Percentiles rank a stretch among this genome's conserved stretches.
These are phyloP conservation scores for Ogataea pignaliae DNA, from an alignment of 805 yeast genomes.

Conservation along the genomic window DNA sequence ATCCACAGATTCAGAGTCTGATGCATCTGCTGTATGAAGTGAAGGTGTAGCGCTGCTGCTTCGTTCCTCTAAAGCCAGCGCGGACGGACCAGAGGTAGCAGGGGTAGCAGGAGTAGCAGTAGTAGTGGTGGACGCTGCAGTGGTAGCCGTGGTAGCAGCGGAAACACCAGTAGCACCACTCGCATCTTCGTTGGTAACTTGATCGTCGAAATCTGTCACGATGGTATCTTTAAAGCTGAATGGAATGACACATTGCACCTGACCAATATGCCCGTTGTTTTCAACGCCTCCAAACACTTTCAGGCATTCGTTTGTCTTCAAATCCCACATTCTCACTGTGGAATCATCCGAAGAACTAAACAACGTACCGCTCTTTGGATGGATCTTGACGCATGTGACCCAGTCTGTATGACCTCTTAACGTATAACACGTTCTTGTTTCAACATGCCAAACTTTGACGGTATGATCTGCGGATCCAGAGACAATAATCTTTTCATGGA, in stretches of 20 bases:
- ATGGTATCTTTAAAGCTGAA: constrained; percentile 62
- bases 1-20: constrained; percentile 23
- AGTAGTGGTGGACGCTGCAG: no score
- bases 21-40: constrained; percentile 12
- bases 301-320: constrained; percentile 72
- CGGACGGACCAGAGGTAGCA: no score
- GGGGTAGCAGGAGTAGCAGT: no score
- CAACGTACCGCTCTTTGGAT: constrained; percentile 69
- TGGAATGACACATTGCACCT: constrained; percentile 89
- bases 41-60: no score
- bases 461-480: constrained; percentile 92
- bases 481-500: constrained; percentile 73
- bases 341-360: constrained; percentile 90
- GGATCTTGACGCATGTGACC: constrained; percentile 87
- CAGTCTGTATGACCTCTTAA: constrained; percentile 90
- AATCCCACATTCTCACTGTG: constrained; percentile 93
- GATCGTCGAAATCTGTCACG: constrained; percentile 28
- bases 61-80: no score
- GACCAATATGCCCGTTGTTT: constrained; percentile 85
- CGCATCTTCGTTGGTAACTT: constrained; percentile 12
- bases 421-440: constrained; percentile 86
- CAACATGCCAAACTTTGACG: constrained; percentile 95
- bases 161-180: neutral
- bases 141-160: no score
- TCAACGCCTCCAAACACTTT: constrained; percentile 73